A percentile compares a stretch with the other conserved stretches of the same genome.
Conservation (phyloP, 306 rosid species). For the Cicer yamashitae region DNA sequence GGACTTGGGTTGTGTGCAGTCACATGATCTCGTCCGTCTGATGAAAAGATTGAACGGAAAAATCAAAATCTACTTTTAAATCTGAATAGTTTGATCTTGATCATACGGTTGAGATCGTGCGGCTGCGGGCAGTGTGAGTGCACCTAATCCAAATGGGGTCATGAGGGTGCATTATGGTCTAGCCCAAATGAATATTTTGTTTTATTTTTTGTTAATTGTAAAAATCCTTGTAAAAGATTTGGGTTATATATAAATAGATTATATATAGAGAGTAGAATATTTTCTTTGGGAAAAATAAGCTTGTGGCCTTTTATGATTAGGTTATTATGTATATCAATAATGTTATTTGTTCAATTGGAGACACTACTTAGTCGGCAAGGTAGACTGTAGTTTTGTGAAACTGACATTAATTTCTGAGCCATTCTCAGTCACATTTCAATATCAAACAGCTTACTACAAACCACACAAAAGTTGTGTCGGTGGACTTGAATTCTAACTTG, state of each 20-base stretch:
- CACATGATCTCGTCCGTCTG: too few species aligned
- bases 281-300: conserved; percentile 50
- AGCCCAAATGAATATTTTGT: conserved; percentile 39
- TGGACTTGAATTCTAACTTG: neutral
- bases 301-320: conserved; percentile 41
- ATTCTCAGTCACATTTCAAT: neutral
- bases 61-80: too few species aligned
- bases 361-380: conserved; percentile 21
- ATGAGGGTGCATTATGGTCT: conserved; percentile 37
- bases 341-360: conserved; percentile 34
- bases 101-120: too few species aligned
- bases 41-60: too few species aligned
- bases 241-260: conserved; percentile 60
- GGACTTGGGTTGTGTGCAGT: too few species aligned
- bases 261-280: conserved; percentile 63
- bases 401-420: neutral
- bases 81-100: too few species aligned
- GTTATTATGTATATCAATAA: conserved; percentile 35
- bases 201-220: conserved; percentile 52
- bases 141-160: conserved; percentile 31
- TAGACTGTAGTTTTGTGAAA: conserved; percentile 12
- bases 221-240: conserved; percentile 75
- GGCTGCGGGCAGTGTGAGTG: too few species aligned
- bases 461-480: neutral
- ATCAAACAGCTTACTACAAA: neutral